Evolutionary conservation across 2,329 filamentous ascomycete genomes (phyloP).

Genomic region (Fusarium sp.): DNA sequence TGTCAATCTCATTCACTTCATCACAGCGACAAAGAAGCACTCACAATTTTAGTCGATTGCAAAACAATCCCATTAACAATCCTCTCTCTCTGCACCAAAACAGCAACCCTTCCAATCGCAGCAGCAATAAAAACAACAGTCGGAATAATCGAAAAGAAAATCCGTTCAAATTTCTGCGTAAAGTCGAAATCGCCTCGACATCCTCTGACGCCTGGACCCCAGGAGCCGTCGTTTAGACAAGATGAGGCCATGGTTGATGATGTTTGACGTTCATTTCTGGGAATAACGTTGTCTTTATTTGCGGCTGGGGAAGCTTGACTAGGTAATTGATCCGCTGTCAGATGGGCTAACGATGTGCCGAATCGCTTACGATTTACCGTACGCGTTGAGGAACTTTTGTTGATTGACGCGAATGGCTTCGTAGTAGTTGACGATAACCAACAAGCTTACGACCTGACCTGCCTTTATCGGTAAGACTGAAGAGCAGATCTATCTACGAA

Average conservation of each 20-base stretch:
- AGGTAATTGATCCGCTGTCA: constrained; percentile 16
- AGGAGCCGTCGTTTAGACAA: constrained; percentile 51
- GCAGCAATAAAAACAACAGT: constrained; percentile 53
- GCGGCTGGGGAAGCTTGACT: neutral
- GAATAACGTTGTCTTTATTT: neutral
- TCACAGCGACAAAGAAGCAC: neutral
- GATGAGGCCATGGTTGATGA: constrained; percentile 34
- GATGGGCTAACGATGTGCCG: constrained; percentile 22
- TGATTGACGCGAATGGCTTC: neutral
- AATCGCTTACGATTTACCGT: neutral
- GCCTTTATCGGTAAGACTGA: neutral
- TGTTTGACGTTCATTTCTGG: neutral
- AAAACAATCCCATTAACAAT: constrained; percentile 52
- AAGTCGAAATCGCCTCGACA: constrained; percentile 63
- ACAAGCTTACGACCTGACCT: neutral
- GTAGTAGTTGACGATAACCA: neutral
- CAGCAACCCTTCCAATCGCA: constrained; percentile 48
- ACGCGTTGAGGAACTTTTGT: neutral
- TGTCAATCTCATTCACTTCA: neutral
- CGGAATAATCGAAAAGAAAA: constrained; percentile 59
- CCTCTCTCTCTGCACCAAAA: constrained; percentile 46
- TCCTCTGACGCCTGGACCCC: constrained; percentile 58
- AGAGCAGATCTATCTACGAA: neutral
- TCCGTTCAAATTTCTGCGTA: constrained; percentile 60
- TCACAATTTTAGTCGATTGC: constrained; percentile 48